Evolutionary conservation across 1,139 yeast species (phyloP), one percentile per base, ranked within the genome.

Genomic region (Suhomyces yuchorum): DNA sequence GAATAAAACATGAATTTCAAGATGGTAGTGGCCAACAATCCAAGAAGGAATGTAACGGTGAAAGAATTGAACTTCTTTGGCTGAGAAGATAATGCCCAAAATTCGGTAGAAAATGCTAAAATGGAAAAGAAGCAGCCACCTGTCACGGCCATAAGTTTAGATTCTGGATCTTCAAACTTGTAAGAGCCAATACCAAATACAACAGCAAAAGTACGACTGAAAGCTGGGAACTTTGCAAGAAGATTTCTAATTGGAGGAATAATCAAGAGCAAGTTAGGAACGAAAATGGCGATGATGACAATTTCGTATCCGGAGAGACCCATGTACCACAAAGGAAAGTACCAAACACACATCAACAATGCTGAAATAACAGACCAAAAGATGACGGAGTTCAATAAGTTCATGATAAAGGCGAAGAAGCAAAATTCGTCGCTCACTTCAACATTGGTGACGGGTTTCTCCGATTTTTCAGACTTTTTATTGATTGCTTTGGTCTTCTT

Each of bases 261-360:
- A 3, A 68, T 63, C 37, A 90, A 70, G 2, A 90, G 40, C 14
- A 85, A 51, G 4, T 92, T 87, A 1, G 85, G 78, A 28, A 82
- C 52, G 38, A 86, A 73, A 22, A 84, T 70, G 3, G 84, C 63
- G 11, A 66, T 52, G 42, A 90, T 74, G 2, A 84, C 79, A 0
- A 87, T 87, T 66, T 93, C 99, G 63, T 87, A 91, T 3, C 99
- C 99, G 2, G 96, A 87, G 49, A 93, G 85, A 8, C 98, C 98
- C 98, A 93, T 91, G 63, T 87, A 82, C 99, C 99, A 93, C 52
- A 93, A 75, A 15, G 99, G 99, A 75, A 93, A 93, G 70, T 88
- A 90, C 99, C 99, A 93, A 43, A 93, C 85, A 61, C 95, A 82
- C 50, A 95, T 77, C 45, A 91, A 87, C 52, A 93, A 72, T 0